A percentile compares a stretch with the other conserved stretches of the same genome.
These are phyloP conservation scores for Pachysandra terminalis DNA, from an alignment of 164 flowering plant genomes.

Conservation along the genomic window DNA sequence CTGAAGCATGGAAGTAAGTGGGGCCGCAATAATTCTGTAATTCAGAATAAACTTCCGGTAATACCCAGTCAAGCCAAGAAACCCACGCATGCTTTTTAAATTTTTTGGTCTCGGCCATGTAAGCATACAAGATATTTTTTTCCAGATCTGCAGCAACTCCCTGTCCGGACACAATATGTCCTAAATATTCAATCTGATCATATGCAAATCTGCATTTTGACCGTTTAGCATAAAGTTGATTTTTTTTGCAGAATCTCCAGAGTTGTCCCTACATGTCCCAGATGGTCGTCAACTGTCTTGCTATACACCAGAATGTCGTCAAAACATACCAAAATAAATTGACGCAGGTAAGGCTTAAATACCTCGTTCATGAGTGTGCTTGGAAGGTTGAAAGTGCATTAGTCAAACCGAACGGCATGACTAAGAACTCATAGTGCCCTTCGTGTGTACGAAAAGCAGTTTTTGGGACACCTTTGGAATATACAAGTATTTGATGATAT, in stretches of 20 bases:
- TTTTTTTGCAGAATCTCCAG: background rate
- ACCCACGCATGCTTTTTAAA: too few species aligned
- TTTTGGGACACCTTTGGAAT: too few species aligned
- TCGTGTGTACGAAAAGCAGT: too few species aligned
- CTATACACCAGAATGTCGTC: background rate
- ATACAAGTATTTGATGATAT: too few species aligned
- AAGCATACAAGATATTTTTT: too few species aligned
- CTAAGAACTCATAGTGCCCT: background rate
- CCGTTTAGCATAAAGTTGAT: background rate
- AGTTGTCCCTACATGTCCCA: background rate
- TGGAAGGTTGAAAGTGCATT: background rate
- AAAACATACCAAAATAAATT: background rate
- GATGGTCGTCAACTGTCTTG: background rate
- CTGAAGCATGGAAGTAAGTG: background rate
- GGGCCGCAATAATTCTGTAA: background rate
- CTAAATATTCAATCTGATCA: background rate
- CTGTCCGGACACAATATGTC: background rate
- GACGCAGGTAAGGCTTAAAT: background rate
- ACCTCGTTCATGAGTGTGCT: background rate
- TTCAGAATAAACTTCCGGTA: conserved; percentile 5
- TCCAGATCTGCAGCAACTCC: background rate
- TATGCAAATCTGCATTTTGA: background rate
- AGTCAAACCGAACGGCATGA: background rate
- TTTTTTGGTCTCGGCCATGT: too few species aligned
- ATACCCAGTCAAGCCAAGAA: background rate